Evolutionary conservation across 176 grass and related monocot genomes (phyloP).

Genomic region (bread wheat (Triticum aestivum)): DNA sequence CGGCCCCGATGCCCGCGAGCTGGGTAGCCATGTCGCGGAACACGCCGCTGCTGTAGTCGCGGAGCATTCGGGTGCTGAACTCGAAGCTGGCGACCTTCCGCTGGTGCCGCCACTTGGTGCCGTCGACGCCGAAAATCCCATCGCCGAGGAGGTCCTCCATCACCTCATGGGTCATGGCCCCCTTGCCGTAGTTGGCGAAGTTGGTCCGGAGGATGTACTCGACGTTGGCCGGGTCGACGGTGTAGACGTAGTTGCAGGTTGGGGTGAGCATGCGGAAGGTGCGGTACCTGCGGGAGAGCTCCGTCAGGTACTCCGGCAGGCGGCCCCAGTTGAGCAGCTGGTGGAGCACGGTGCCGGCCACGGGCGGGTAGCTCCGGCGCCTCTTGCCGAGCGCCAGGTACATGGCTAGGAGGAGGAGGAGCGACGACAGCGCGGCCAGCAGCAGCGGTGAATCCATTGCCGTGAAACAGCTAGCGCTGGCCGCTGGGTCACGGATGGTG

Average conservation of each 20-base stretch:
- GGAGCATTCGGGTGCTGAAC: constrained; percentile 57
- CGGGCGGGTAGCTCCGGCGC: constrained; percentile 38
- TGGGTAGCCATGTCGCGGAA: constrained; percentile 51
- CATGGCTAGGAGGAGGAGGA: neutral
- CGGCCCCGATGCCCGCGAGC: constrained; percentile 41
- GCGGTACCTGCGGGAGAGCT: constrained; percentile 33
- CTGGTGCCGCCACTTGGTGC: constrained; percentile 67
- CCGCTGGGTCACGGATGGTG: neutral
- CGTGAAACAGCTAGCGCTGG: neutral
- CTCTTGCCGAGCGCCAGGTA: constrained; percentile 22
- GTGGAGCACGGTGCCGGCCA: constrained; percentile 58
- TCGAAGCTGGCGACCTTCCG: constrained; percentile 67
- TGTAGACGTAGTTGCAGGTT: constrained; percentile 51
- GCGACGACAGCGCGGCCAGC: neutral
- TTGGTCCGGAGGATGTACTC: constrained; percentile 84
- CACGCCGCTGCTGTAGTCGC: constrained; percentile 63
- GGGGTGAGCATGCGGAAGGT: constrained; percentile 60
- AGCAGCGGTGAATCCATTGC: constrained; percentile 8
- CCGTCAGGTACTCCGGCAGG: constrained; percentile 50
- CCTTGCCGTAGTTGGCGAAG: constrained; percentile 79
- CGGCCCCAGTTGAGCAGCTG: constrained; percentile 44
- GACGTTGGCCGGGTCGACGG: constrained; percentile 57
- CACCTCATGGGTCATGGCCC: constrained; percentile 6
- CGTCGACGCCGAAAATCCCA: constrained; percentile 78
- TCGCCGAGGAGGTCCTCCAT: constrained; percentile 62